Evolutionary conservation across 2,329 filamentous ascomycete genomes (phyloP).

Genomic region (Alternaria panax): DNA sequence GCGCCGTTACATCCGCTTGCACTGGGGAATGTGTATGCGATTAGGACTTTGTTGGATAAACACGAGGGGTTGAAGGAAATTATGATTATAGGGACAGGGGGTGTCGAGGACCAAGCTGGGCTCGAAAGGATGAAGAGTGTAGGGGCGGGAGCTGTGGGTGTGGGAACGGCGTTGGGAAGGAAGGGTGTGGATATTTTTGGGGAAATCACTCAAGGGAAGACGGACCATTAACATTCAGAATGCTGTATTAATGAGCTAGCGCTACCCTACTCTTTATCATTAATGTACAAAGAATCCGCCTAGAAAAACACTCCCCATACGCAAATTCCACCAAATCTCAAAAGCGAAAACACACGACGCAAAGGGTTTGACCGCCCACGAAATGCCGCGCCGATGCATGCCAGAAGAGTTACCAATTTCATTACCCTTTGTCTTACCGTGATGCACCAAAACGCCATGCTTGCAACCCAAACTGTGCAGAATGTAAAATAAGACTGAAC

Average conservation of each 20-base stretch:
- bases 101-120: slow-evolving; percentile 69
- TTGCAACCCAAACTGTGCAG: slow-evolving; percentile 1
- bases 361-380: slow-evolving; percentile 5
- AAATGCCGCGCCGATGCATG: slow-evolving; percentile 15
- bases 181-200: slow-evolving; percentile 69
- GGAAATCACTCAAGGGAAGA: slow-evolving; percentile 54
- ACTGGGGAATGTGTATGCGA: slow-evolving; percentile 75
- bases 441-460: slow-evolving; percentile 16
- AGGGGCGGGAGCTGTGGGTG: slow-evolving; percentile 71
- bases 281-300: background rate
- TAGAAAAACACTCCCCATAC: background rate
- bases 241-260: slow-evolving; percentile 2
- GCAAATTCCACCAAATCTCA: background rate
- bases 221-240: background rate
- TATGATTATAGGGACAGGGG: slow-evolving; percentile 74
- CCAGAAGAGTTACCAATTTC: slow-evolving; percentile 14
- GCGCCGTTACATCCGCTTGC: slow-evolving; percentile 75
- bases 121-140: slow-evolving; percentile 69
- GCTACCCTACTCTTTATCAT: background rate
- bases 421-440: slow-evolving; percentile 17
- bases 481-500: background rate
- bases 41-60: slow-evolving; percentile 67
- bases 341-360: background rate
- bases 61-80: slow-evolving; percentile 61
- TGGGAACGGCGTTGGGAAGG: slow-evolving; percentile 71